phyloP scores from a whole-genome alignment of 768 basidiomycete species.

The Mycena rebaudengoi region DNA sequence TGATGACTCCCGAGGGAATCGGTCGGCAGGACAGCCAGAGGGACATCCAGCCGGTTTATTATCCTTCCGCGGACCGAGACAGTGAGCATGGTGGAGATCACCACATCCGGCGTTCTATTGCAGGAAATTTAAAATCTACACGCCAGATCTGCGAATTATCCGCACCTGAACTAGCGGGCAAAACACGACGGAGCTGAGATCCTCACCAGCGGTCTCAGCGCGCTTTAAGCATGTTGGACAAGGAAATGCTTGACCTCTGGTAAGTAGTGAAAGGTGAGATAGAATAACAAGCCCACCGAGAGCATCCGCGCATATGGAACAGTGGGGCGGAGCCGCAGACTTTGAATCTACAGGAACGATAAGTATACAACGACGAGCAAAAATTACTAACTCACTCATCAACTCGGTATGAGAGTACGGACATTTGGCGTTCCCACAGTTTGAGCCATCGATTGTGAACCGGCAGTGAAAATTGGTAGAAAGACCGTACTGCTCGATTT shows the following conservation, averaged over 20 bases:
- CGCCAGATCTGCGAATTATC: no score
- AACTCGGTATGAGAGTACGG: constrained; percentile 34
- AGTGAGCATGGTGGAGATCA: constrained; percentile 40
- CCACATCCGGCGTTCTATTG: constrained; percentile 37
- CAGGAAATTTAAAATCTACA: not conserved
- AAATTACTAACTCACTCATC: constrained; percentile 16
- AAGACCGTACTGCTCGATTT: constrained; percentile 33
- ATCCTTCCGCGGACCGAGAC: constrained; percentile 23
- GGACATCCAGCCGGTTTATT: constrained; percentile 27
- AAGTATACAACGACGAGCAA: not conserved
- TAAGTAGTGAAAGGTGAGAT: not conserved
- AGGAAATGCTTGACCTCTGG: constrained; percentile 29
- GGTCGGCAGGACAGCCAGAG: constrained; percentile 31
- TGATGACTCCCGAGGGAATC: constrained; percentile 28
- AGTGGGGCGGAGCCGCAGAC: constrained; percentile 28
- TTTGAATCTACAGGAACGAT: not conserved
- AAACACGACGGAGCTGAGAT: constrained; percentile 22
- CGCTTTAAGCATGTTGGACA: constrained; percentile 32
- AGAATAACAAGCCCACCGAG: constrained; percentile 22
- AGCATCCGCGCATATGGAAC: constrained; percentile 34
- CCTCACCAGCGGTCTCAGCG: constrained; percentile 6
- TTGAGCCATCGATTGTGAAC: constrained; percentile 30
- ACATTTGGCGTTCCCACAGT: constrained; percentile 29
- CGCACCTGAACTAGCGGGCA: constrained; percentile 37
- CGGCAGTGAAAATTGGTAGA: constrained; percentile 36